These are phyloP conservation scores for Acanthamoeba culbertsoni DNA, from an alignment of 208 protist genomes.

Conservation along the genomic window DNA sequence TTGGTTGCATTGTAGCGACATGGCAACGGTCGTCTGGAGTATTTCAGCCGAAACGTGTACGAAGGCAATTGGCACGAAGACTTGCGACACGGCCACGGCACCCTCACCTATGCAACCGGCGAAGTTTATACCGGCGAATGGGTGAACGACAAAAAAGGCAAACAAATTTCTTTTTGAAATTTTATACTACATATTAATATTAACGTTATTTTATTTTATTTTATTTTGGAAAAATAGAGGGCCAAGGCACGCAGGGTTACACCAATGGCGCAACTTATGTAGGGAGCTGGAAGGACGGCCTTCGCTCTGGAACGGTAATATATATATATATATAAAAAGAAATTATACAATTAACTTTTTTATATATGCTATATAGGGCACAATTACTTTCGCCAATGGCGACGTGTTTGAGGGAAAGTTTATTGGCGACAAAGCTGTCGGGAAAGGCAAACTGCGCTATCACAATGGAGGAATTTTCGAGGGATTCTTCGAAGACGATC, in stretches of 20 bases:
- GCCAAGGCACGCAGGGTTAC: neutral
- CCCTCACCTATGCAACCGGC: neutral
- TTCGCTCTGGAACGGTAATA: neutral
- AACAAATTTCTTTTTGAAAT: no score
- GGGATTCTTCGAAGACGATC: constrained; percentile 10
- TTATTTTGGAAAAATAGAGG: neutral
- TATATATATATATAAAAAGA: neutral
- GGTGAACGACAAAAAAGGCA: neutral
- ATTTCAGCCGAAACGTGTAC: constrained; percentile 32
- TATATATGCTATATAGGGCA: neutral
- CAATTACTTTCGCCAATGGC: neutral
- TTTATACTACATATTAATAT: neutral
- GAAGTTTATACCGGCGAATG: neutral
- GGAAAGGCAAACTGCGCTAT: neutral
- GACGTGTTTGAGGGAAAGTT: constrained; percentile 39
- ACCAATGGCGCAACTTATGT: neutral
- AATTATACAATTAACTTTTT: neutral
- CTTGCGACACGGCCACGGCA: neutral
- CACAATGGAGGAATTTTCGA: neutral
- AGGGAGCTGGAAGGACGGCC: constrained; percentile 3
- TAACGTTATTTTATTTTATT: neutral
- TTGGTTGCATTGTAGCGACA: neutral
- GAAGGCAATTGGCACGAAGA: neutral
- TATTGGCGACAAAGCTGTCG: neutral
- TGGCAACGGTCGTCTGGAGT: neutral